These are phyloP conservation scores for Colletotrichum theobromicola DNA, from an alignment of 2,329 filamentous ascomycete genomes.

Conservation along the genomic window DNA sequence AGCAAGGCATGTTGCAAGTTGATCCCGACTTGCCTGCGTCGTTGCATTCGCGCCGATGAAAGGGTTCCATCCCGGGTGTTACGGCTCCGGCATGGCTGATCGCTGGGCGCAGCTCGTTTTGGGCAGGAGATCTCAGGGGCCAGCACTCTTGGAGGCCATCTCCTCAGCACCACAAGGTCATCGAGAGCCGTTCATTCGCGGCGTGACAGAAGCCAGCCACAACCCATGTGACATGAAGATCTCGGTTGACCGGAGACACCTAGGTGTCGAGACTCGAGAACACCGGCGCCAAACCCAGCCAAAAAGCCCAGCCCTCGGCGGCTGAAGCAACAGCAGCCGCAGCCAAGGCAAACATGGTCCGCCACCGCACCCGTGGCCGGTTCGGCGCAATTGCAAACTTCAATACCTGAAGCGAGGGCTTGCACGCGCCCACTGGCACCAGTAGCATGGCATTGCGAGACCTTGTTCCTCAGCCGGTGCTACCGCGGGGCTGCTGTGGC, in stretches of 20 bases:
- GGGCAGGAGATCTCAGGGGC: not conserved
- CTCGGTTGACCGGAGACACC: constrained; percentile 15
- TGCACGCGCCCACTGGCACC: not conserved
- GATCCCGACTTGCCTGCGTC: not conserved
- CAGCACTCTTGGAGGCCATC: not conserved
- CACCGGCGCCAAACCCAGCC: not conserved
- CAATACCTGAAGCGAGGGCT: not conserved
- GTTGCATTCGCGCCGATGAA: not conserved
- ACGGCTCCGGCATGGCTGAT: constrained; percentile 13
- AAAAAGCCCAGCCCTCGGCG: not conserved
- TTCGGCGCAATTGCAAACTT: constrained; percentile 14
- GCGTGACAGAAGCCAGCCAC: not conserved
- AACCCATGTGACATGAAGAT: not conserved
- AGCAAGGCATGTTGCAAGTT: not conserved
- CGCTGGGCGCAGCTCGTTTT: constrained; percentile 10
- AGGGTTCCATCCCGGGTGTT: constrained; percentile 7
- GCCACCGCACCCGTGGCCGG: not conserved
- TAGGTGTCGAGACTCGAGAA: not conserved
- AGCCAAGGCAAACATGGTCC: not conserved
- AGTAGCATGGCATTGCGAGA: not conserved
- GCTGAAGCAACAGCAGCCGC: not conserved
- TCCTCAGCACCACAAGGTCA: not conserved
- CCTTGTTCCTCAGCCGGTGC: not conserved
- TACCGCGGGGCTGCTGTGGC: not conserved
- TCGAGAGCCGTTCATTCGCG: not conserved